Conservation (phyloP, 2,329 filamentous ascomycete species). For the Chaetomium sp. region DNA sequence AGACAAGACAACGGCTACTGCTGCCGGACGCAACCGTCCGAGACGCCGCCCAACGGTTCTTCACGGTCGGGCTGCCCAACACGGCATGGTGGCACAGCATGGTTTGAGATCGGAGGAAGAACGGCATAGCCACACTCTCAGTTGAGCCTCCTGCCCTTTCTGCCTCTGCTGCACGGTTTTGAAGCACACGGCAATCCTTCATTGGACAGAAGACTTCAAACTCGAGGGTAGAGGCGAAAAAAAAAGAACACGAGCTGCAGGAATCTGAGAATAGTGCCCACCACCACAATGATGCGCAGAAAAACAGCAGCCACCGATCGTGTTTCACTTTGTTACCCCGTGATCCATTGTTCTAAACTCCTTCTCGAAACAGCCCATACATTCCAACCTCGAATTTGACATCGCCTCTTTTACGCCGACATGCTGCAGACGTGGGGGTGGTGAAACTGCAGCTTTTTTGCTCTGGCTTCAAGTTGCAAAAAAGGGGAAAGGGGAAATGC, state of each 20-base stretch:
- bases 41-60: not conserved
- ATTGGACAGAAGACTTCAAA: not conserved
- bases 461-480: not conserved
- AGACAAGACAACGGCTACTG: not conserved
- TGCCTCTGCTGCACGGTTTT: not conserved
- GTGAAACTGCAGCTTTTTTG: not conserved
- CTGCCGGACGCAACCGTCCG: not conserved
- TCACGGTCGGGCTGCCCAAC: not conserved
- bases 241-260: not conserved
- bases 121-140: conserved; percentile 1
- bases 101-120: not conserved
- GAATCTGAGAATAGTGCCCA: not conserved
- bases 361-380: not conserved
- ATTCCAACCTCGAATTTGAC: not conserved
- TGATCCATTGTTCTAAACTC: not conserved
- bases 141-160: not conserved
- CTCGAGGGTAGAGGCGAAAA: not conserved
- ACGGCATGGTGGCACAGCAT: conserved; percentile 10
- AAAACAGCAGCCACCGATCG: conserved; percentile 6
- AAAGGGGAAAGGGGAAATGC: not conserved
- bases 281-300: conserved; percentile 2
- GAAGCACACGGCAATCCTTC: not conserved
- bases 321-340: not conserved
- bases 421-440: not conserved
- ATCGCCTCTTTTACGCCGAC: not conserved